Conservation (phyloP, 1,139 yeast species). For the Taphrina populina region DNA sequence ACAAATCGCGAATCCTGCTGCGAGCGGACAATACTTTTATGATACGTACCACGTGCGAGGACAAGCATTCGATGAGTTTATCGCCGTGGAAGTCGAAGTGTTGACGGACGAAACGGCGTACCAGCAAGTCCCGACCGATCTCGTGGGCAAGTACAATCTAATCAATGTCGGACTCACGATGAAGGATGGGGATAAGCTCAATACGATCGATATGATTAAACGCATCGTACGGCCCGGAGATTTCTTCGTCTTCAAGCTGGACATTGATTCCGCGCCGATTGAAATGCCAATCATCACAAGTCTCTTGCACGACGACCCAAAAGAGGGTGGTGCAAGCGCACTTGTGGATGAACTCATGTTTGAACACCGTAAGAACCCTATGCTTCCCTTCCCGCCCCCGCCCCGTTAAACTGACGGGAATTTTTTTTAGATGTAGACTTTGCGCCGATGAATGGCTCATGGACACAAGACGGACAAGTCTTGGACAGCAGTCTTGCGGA, state of each 20-base stretch:
- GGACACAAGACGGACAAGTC: not conserved
- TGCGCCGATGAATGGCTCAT: slow-evolving; percentile 12
- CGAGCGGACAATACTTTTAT: slow-evolving; percentile 25
- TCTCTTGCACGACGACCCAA: slow-evolving; percentile 8
- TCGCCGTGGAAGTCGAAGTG: slow-evolving; percentile 22
- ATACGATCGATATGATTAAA: slow-evolving; percentile 25
- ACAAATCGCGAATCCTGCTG: slow-evolving; percentile 3
- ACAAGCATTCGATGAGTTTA: slow-evolving; percentile 16
- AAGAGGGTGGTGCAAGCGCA: slow-evolving; percentile 8
- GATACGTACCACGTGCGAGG: slow-evolving; percentile 23
- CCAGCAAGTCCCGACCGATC: slow-evolving; percentile 15
- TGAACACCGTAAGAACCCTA: slow-evolving; percentile 25
- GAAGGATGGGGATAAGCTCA: slow-evolving; percentile 11
- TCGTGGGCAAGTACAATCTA: slow-evolving; percentile 16
- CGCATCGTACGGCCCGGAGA: slow-evolving; percentile 18
- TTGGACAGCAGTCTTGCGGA: slow-evolving; percentile 7
- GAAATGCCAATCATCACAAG: slow-evolving; percentile 26
- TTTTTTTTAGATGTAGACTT: slow-evolving; percentile 5
- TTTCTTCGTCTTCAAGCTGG: slow-evolving; percentile 29
- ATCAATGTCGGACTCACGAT: slow-evolving; percentile 24
- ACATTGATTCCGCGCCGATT: slow-evolving; percentile 30
- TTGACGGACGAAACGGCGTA: slow-evolving; percentile 2
- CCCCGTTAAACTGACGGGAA: not conserved
- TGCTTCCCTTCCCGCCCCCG: not conserved
- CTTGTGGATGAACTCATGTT: slow-evolving; percentile 25